Evolutionary conservation across 257 asterid species (phyloP), one percentile per base, ranked within the genome.

Genomic region (Ehretia macrophylla): DNA sequence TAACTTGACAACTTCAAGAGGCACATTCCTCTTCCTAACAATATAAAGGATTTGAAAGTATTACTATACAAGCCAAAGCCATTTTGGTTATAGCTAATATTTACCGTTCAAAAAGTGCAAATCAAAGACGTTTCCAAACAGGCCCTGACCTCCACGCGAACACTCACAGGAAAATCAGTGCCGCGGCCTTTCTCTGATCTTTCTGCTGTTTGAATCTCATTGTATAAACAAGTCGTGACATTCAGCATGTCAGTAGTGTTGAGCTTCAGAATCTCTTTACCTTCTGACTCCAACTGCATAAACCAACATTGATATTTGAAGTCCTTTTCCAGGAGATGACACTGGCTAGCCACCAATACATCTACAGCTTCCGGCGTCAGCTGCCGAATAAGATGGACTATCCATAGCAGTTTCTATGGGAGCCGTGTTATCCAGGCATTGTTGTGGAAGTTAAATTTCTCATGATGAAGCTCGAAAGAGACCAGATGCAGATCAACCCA

Each of bases 401-500:
- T 56, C 58, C 27, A n/a, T n/a, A 47, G 48, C 11, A 53, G 19
- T 17, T 14, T 39, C 9, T 12, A 23, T 8, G 16, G n/a, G n/a
- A n/a, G n/a, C n/a, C 16, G 19, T 23, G 45, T 70, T 53, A 72
- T 51, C 63, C 66, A 52, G 67, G 44, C 60, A 69, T 68, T 66
- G 68, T 63, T 50, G 86, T 44, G 23, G 83, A 66, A 61, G 93
- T 81, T 65, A 71, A 79, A 48, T 76, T 75, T 72, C 87, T 77
- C 86, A 84, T 79, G 88, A 92, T 78, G 81, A 86, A 92, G 79
- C 94, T 88, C 11, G 99, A 85, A 55, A 92, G 96, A 0, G 96
- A 92, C 97, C 99, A 92, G 40, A 92, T 84, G 64, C 91, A 86
- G 40, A 88, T 76, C 59, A 92, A 62, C 22, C 99, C 99, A 48